Base-by-base conservation (phyloP, 164 flowering plant genomes). In the Vitis rotundifolia region DNA sequence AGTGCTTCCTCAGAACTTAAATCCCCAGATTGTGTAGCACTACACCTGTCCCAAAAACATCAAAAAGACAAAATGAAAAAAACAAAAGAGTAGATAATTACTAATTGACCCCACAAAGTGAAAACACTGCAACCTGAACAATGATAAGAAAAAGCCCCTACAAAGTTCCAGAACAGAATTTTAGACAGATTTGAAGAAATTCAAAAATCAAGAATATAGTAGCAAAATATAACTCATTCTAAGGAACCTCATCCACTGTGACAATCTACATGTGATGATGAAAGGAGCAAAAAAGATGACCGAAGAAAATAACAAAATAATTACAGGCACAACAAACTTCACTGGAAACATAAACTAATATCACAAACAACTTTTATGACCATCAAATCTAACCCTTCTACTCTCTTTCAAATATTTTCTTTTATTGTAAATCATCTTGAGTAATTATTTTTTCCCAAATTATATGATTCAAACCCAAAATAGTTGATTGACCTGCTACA, bases 11-110 rank as follows among this genome's bases (percentile, higher is more conserved):
- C 82, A 73, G 90, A 76, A 56, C 70, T 78, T 22, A 80, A 71
- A 68, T 78, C 68, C 26, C 86, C 88, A 11, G 83, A 81, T 73
- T 85, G 88, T 59, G 66, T 79, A 62, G 84, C 80, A 68, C 91
- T 85, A 80, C 93, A 89, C 70, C 93, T 89, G 63, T 28, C 13
- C 59, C 66, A 73, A 61, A 70, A 56, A 53, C 54, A 59, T 44
- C 48, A 47, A 49, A 61, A 56, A 9, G 11, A 1, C 15, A 47
- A 37, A 47, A 37, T 37, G 44, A 37, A 37, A 37, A 37, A 37
- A 37, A 37, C 3, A 37, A 5, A 37, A 37, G 7, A 37, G 44
- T 3, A 37, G 44, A 37, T 37, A 37, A 6, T 37, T 37, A 37
- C 44, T 37, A 3, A 37, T 37, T 37, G 7, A 37, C 7, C 7